Conservation (phyloP, 805 yeast genomes). For the Myxozyma vanderwaltii region DNA sequence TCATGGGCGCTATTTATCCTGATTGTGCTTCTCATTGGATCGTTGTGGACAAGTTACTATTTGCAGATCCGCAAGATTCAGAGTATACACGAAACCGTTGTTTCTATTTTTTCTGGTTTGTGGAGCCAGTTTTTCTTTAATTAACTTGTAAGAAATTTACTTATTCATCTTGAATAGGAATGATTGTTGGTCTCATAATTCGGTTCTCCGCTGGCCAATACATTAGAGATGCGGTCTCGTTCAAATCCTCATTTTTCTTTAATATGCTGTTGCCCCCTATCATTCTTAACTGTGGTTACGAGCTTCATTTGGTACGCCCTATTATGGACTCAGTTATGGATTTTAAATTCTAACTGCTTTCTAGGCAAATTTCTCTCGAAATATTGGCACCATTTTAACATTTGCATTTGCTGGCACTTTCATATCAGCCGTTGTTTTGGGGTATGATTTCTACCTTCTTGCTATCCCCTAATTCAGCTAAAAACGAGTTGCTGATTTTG, state of each 20-base stretch:
- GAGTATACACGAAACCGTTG: slow-evolving; percentile 96
- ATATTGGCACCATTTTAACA: slow-evolving; percentile 83
- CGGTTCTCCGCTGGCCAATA: slow-evolving; percentile 94
- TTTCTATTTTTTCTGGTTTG: slow-evolving; percentile 96
- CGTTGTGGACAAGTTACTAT: slow-evolving; percentile 93
- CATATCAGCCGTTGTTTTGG: slow-evolving; percentile 85
- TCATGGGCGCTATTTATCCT: slow-evolving; percentile 96
- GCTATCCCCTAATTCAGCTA: neutral
- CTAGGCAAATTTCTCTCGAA: slow-evolving; percentile 86
- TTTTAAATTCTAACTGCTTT: neutral
- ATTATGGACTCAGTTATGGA: too few species aligned
- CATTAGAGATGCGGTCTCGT: slow-evolving; percentile 94
- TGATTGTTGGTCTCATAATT: slow-evolving; percentile 82
- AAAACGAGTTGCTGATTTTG: neutral
- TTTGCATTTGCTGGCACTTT: slow-evolving; percentile 98
- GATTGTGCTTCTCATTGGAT: slow-evolving; percentile 74
- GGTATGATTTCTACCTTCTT: slow-evolving; percentile 41
- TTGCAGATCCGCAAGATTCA: slow-evolving; percentile 87
- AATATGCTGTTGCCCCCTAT: slow-evolving; percentile 94
- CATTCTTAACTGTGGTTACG: slow-evolving; percentile 94
- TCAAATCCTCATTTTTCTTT: slow-evolving; percentile 91
- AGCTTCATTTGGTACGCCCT: slow-evolving; percentile 63
- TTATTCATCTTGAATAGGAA: slow-evolving; percentile 17
- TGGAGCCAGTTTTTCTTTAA: neutral
- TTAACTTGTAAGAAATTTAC: neutral